Evolutionary conservation across 2,329 filamentous ascomycete species (phyloP).

Genomic region (Polychaeton citri): DNA sequence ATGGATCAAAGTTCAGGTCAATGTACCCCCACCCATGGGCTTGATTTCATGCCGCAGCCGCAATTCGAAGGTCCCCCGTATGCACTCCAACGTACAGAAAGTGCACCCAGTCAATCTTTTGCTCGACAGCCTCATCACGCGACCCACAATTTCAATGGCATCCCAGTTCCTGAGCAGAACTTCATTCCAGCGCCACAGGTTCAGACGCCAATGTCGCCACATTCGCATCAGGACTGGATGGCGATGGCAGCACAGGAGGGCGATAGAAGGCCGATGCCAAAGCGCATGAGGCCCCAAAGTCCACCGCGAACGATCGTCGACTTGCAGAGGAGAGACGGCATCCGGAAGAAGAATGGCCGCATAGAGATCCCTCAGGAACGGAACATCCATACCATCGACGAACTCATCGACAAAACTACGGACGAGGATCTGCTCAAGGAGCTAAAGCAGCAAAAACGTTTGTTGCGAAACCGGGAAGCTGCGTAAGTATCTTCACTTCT

Average conservation of each 20-base stretch:
- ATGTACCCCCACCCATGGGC: conserved; percentile 61
- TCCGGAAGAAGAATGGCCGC: conserved; percentile 96
- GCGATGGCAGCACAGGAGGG: conserved; percentile 37
- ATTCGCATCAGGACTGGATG: conserved; percentile 48
- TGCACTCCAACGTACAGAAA: conserved; percentile 12
- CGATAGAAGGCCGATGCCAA: conserved; percentile 34
- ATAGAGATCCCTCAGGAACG: conserved; percentile 94
- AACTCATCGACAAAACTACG: conserved; percentile 73
- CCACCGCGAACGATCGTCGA: conserved; percentile 35
- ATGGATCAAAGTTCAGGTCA: conserved; percentile 52
- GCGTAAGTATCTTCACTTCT: conserved; percentile 48
- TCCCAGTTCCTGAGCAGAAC: conserved; percentile 27
- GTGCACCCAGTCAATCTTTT: conserved; percentile 31
- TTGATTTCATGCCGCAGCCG: conserved; percentile 41
- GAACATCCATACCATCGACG: conserved; percentile 88
- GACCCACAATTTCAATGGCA: conserved; percentile 26
- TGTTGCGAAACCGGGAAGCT: conserved; percentile 89
- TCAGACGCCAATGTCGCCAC: conserved; percentile 46
- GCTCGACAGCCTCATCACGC: conserved; percentile 27
- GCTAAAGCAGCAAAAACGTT: conserved; percentile 92
- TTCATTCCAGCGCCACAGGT: conserved; percentile 38
- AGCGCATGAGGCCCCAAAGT: conserved; percentile 52
- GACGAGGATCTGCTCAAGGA: conserved; percentile 94
- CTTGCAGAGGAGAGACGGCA: conserved; percentile 60
- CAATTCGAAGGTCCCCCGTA: conserved; percentile 30